These are phyloP conservation scores for Hyaloscypha variabilis DNA, from an alignment of 495 filamentous ascomycete species.

Conservation along the genomic window DNA sequence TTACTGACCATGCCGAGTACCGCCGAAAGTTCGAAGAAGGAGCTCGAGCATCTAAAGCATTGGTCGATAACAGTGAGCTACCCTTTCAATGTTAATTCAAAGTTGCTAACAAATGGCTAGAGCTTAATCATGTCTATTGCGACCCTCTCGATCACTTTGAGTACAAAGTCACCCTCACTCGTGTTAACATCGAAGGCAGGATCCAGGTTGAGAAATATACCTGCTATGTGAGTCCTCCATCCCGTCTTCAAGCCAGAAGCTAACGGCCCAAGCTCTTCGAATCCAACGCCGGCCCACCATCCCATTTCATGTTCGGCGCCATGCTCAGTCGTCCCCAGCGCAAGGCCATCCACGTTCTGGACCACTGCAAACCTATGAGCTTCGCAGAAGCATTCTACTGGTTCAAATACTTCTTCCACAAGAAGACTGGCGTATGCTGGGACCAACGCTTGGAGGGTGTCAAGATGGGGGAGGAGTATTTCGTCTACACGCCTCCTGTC, in stretches of 20 bases:
- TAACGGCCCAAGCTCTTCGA: slow-evolving; percentile 44
- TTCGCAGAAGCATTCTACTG: slow-evolving; percentile 42
- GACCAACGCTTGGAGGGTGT: slow-evolving; percentile 40
- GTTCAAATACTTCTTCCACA: slow-evolving; percentile 59
- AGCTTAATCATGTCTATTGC: slow-evolving; percentile 48
- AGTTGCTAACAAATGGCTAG: slow-evolving; percentile 29
- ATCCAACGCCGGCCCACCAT: slow-evolving; percentile 44
- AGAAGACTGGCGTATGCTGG: slow-evolving; percentile 60
- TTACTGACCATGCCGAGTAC: slow-evolving; percentile 27
- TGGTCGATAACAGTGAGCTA: slow-evolving; percentile 34
- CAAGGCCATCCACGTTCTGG: slow-evolving; percentile 31
- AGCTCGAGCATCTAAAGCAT: slow-evolving; percentile 23
- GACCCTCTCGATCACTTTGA: slow-evolving; percentile 46
- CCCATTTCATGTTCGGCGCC: slow-evolving; percentile 42
- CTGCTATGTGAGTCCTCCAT: slow-evolving; percentile 19
- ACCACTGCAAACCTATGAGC: slow-evolving; percentile 27
- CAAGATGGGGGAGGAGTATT: slow-evolving; percentile 3
- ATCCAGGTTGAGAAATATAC: slow-evolving; percentile 25
- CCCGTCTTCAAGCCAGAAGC: background rate
- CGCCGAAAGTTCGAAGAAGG: slow-evolving; percentile 33
- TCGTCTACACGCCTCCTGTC: slow-evolving; percentile 17
- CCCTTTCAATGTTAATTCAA: background rate
- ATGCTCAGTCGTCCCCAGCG: slow-evolving; percentile 38
- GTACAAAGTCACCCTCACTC: slow-evolving; percentile 50
- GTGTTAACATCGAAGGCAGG: slow-evolving; percentile 37